Percentiles rank a stretch among this genome's conserved stretches.
phyloP scores from a whole-genome alignment of 768 basidiomycete species.

The Leucogyrophana mollusca region DNA sequence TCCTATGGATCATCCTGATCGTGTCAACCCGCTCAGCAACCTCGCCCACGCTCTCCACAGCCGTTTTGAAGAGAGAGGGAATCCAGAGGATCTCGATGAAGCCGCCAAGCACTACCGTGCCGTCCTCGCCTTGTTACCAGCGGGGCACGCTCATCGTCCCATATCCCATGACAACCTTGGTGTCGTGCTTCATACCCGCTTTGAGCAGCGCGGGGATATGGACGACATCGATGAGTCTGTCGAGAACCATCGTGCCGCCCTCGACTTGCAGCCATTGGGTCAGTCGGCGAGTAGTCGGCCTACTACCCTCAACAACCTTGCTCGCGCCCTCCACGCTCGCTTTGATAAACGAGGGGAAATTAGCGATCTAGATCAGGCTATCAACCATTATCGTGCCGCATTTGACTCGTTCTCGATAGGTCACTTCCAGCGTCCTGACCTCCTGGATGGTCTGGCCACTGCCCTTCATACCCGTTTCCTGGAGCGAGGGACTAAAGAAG shows the following conservation, averaged over 20 bases:
- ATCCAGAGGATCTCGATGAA: constrained; percentile 15
- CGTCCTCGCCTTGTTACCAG: constrained; percentile 9
- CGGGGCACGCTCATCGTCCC: constrained; percentile 10
- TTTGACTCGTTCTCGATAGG: background rate
- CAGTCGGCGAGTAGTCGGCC: constrained; percentile 3
- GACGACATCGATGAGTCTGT: constrained; percentile 15
- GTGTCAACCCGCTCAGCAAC: constrained; percentile 6
- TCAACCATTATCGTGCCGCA: background rate
- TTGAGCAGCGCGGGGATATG: constrained; percentile 1
- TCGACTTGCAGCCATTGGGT: background rate
- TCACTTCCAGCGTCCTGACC: background rate
- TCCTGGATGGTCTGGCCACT: constrained; percentile 12
- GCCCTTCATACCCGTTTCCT: constrained; percentile 9
- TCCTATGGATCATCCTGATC: constrained; percentile 4
- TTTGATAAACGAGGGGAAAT: constrained; percentile 9
- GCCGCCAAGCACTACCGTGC: constrained; percentile 8
- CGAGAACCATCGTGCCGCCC: background rate
- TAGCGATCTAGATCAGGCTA: constrained; percentile 12
- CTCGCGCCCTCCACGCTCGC: constrained; percentile 1
- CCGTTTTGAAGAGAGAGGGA: constrained; percentile 7
- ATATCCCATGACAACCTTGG: constrained; percentile 5
- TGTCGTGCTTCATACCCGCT: constrained; percentile 5
- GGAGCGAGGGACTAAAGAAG: constrained; percentile 7
- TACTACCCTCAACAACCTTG: constrained; percentile 11
- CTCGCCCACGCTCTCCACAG: constrained; percentile 11